A percentile compares a stretch with the other conserved stretches of the same genome.
Conservation (phyloP, 257 asterid species). For the Schizonepeta tenuifolia region DNA sequence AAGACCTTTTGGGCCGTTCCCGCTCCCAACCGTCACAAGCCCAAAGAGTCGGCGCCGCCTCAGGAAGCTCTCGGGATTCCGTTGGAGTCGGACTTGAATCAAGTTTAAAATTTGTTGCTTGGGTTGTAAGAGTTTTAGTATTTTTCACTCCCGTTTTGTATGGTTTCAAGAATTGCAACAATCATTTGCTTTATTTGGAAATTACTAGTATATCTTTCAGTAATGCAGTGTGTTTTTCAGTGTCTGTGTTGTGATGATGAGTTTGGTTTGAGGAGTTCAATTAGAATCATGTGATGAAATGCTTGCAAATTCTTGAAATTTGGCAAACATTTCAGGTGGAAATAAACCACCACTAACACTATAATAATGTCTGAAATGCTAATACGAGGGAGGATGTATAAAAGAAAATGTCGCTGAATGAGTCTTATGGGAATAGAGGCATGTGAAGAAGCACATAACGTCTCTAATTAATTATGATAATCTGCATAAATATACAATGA, state of each 20-base stretch:
- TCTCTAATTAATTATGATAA: neutral
- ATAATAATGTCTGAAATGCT: neutral
- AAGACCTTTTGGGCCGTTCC: conserved; percentile 76
- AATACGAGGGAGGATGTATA: neutral
- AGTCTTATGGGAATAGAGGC: neutral
- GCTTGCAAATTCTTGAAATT: neutral
- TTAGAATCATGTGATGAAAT: neutral
- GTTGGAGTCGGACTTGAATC: conserved; percentile 44
- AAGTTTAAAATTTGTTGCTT: conserved; percentile 8
- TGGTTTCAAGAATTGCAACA: conserved; percentile 1
- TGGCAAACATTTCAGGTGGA: neutral
- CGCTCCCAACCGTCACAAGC: conserved; percentile 42
- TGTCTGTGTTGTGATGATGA: neutral
- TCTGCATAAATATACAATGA: conserved; percentile 26
- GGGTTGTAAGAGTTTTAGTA: conserved; percentile 25
- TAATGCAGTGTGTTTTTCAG: neutral
- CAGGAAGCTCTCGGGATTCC: conserved; percentile 59
- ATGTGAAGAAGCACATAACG: neutral
- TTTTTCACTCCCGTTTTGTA: too few relatives aligned
- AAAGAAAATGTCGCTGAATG: neutral
- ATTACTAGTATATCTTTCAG: neutral
- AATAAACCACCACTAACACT: too few relatives aligned
- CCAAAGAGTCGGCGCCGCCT: conserved; percentile 31
- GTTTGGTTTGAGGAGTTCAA: neutral
- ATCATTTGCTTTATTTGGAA: neutral